These are phyloP conservation scores for Coemansia sp. DNA, from an alignment of 192 early-diverging fungal species.

Conservation along the genomic window DNA sequence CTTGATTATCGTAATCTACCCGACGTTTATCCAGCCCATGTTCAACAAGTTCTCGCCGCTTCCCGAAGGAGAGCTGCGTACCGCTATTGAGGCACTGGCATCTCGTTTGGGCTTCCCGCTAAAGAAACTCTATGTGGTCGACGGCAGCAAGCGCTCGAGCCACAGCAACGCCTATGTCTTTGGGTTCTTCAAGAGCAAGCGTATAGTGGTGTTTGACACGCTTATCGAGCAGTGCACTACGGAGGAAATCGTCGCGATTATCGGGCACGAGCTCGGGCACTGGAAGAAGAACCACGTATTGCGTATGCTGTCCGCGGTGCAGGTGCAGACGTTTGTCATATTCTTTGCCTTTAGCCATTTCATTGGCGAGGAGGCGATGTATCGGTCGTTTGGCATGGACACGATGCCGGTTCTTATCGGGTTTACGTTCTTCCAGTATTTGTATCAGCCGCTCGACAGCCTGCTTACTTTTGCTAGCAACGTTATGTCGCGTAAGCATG, in stretches of 20 bases:
- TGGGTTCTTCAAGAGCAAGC: constrained; percentile 96
- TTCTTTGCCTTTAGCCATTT: constrained; percentile 82
- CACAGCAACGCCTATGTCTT: constrained; percentile 98
- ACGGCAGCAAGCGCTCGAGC: constrained; percentile 87
- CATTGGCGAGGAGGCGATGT: constrained; percentile 75
- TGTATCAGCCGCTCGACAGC: constrained; percentile 82
- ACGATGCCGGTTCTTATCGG: constrained; percentile 83
- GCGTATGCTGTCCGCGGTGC: constrained; percentile 71
- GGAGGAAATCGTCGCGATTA: constrained; percentile 90
- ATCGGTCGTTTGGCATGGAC: constrained; percentile 85
- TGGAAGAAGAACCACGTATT: constrained; percentile 89
- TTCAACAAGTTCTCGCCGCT: constrained; percentile 96
- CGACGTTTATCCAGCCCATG: constrained; percentile 95
- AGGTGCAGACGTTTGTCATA: constrained; percentile 76
- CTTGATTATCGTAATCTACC: constrained; percentile 80
- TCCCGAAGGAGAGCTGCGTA: constrained; percentile 77
- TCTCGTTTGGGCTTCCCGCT: constrained; percentile 85
- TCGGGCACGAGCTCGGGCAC: constrained; percentile 98
- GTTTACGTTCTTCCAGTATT: constrained; percentile 87
- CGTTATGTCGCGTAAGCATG: constrained; percentile 80
- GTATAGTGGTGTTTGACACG: constrained; percentile 95
- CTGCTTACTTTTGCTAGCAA: constrained; percentile 78
- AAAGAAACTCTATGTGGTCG: constrained; percentile 94
- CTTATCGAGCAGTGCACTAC: constrained; percentile 80
- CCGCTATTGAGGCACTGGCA: constrained; percentile 82